A percentile compares a stretch with the other conserved stretches of the same genome.
Conservation (phyloP, 495 filamentous ascomycete species). For the Aspergillus kassunensis region DNA sequence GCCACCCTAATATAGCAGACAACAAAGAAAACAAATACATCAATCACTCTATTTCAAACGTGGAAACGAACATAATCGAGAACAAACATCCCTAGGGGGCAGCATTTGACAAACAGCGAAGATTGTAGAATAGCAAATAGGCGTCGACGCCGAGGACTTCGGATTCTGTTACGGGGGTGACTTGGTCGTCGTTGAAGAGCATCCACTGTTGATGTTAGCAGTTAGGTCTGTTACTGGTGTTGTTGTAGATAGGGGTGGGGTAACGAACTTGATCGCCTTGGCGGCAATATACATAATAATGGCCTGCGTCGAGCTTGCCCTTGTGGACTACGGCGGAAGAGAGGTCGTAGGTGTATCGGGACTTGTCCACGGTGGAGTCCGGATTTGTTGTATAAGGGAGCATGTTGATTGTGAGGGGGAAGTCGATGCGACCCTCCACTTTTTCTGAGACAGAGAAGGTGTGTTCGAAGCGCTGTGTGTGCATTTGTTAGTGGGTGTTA, state of each 20-base stretch:
- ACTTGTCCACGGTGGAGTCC: constrained; percentile 33
- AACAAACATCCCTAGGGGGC: not conserved
- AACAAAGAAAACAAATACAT: not conserved
- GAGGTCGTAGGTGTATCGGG: constrained; percentile 73
- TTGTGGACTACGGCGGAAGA: constrained; percentile 78
- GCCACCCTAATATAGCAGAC: not conserved
- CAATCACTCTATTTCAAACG: too few species aligned
- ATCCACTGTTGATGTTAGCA: constrained; percentile 61
- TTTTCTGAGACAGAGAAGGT: constrained; percentile 65
- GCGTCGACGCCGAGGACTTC: constrained; percentile 79
- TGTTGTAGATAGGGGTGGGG: not conserved
- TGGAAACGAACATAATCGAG: too few species aligned
- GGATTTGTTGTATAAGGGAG: constrained; percentile 74
- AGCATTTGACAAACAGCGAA: constrained; percentile 48
- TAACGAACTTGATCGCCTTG: constrained; percentile 60
- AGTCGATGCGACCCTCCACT: constrained; percentile 74
- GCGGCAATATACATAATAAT: constrained; percentile 84
- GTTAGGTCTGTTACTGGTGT: constrained; percentile 1
- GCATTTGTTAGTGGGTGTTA: constrained; percentile 2
- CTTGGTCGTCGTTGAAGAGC: constrained; percentile 85
- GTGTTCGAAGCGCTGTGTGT: constrained; percentile 70
- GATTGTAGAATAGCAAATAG: constrained; percentile 84
- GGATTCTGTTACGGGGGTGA: constrained; percentile 69
- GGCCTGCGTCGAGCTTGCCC: constrained; percentile 82
- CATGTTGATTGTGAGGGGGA: constrained; percentile 84